These are phyloP conservation scores for Mytilinidion resinicola DNA, from an alignment of 495 filamentous ascomycete species.

Conservation along the genomic window DNA sequence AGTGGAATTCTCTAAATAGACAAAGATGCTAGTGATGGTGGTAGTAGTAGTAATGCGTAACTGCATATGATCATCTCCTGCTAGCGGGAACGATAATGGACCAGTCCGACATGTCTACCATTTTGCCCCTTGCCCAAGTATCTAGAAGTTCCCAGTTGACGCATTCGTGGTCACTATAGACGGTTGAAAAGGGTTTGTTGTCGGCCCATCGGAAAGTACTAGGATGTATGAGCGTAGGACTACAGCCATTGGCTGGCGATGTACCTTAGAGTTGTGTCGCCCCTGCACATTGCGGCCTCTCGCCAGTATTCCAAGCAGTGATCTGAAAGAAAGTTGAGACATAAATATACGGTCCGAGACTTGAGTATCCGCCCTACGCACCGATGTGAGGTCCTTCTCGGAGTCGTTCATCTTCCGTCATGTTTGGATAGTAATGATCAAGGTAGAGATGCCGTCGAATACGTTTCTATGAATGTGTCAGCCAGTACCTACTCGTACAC, in stretches of 20 bases:
- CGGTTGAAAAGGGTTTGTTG: not conserved
- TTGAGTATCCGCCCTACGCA: not conserved
- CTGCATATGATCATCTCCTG: too few species aligned
- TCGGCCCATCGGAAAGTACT: slow-evolving; percentile 1
- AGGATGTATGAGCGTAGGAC: too few species aligned
- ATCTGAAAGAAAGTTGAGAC: not conserved
- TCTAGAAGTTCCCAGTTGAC: slow-evolving; percentile 6
- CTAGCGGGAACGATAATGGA: too few species aligned
- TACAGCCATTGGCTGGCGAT: too few species aligned
- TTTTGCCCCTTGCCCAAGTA: not conserved
- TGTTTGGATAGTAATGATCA: not conserved
- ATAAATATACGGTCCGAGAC: not conserved
- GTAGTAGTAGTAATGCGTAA: too few species aligned
- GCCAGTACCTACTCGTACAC: not conserved
- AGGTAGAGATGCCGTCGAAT: not conserved
- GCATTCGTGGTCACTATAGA: slow-evolving; percentile 6
- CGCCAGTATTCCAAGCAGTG: slow-evolving; percentile 17
- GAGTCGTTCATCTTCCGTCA: not conserved
- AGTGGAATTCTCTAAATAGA: too few species aligned
- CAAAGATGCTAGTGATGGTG: too few species aligned
- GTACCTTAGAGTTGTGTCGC: slow-evolving; percentile 7
- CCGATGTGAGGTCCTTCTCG: slow-evolving; percentile 2
- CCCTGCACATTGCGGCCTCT: slow-evolving; percentile 15
- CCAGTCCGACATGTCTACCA: slow-evolving; percentile 6
- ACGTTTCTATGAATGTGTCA: slow-evolving; percentile 2